These are phyloP conservation scores for Pythium sukuiense DNA, from an alignment of 352 stramenopile genomes.

Conservation along the genomic window DNA sequence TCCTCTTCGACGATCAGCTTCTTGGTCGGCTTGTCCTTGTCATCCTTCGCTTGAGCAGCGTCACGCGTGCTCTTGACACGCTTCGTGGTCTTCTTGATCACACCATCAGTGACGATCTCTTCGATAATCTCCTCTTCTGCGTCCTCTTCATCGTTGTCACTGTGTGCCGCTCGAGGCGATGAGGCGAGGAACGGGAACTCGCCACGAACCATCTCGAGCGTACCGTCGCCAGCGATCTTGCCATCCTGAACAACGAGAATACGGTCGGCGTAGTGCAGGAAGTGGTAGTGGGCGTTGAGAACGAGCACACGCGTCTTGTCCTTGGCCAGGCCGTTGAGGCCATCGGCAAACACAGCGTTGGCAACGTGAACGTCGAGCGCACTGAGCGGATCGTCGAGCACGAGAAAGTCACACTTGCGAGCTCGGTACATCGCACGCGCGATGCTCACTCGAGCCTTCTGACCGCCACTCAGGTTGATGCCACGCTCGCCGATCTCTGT, in stretches of 20 bases:
- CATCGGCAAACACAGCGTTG: conserved; percentile 31
- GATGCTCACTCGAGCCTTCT: conserved; percentile 32
- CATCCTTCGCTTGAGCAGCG: background rate
- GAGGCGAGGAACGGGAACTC: conserved; percentile 65
- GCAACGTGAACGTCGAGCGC: conserved; percentile 39
- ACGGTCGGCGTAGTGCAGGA: conserved; percentile 20
- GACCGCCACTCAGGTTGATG: conserved; percentile 38
- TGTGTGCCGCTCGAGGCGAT: conserved; percentile 29
- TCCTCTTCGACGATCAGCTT: conserved; percentile 48
- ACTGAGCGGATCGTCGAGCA: conserved; percentile 41
- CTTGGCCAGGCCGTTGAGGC: conserved; percentile 33
- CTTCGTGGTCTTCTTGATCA: conserved; percentile 1
- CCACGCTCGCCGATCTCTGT: conserved; percentile 62
- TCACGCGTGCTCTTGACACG: conserved; percentile 4
- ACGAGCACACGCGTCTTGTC: conserved; percentile 57
- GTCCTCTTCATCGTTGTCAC: conserved; percentile 4
- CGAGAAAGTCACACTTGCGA: conserved; percentile 27
- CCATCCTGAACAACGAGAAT: conserved; percentile 50
- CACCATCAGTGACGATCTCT: conserved; percentile 31
- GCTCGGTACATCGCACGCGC: conserved; percentile 31
- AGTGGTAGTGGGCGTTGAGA: conserved; percentile 63
- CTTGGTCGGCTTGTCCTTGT: conserved; percentile 19
- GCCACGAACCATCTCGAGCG: conserved; percentile 15
- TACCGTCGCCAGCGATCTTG: conserved; percentile 39
- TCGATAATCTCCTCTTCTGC: conserved; percentile 46